Evolutionary conservation across 257 asterid species (phyloP), one percentile per base, ranked within the genome.

Genomic region (Fraxinus quadrangulata): DNA sequence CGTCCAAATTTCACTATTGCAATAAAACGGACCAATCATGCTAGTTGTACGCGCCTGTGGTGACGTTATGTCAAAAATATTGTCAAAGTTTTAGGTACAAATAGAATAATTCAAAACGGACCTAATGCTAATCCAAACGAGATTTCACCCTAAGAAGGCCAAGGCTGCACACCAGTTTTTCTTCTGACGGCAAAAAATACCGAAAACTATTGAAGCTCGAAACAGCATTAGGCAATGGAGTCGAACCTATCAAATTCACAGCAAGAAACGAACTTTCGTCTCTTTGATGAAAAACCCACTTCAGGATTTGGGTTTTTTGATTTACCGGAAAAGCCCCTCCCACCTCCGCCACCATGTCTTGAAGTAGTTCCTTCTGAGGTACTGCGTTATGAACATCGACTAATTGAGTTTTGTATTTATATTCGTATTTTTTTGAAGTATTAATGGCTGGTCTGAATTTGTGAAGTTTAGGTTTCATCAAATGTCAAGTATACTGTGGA

Each of bases 311-410:
- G 92, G 4, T 90, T 91, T 75, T 81, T 86, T 10, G 89, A 91
- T 47, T 82, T 78, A 81, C 84, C 90, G 0, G 90, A 87, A 66
- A 84, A 86, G 73, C 81, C 93, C 51, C 86, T 73, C 61, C 87
- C 87, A 24, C 91, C 96, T 1, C 94, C 90, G 19, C 99, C 98
- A 71, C 95, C 97, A 40, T 89, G 87, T 85, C 81, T 88, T 59
- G 97, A 96, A 88, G 85, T 95, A 79, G 83, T 82, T 73, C 80
- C 87, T 67, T 88, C 92, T 6, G 84, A 93, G 96, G 99, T 91
- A 79, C 56, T 61, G 26, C 47, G 76, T 65, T 19, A 7, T 33
- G 65, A 17, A 1, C 36, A 13, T 12, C 11, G 40, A 40, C 14
- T 23, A n/a, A 19, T 56, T 45, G 23, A 6, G 1, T 19, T 30